Conservation (phyloP, 2,329 filamentous ascomycete species). For the Phialemonium atrogriseum region DNA sequence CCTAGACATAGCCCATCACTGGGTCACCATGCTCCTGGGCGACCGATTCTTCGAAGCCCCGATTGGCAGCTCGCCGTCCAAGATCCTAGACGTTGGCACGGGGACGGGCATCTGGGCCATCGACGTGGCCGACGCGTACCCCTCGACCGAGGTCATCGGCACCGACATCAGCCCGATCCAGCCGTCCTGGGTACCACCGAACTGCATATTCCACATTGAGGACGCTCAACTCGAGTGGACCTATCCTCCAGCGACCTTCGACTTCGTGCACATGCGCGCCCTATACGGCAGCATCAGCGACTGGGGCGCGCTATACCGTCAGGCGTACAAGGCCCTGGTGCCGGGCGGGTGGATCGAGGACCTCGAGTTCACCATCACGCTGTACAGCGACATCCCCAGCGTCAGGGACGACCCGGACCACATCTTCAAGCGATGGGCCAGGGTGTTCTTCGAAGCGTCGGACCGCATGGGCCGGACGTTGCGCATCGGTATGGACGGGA, state of each 20-base stretch:
- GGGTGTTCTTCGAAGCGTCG: constrained; percentile 18
- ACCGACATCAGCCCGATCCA: constrained; percentile 32
- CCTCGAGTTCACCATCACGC: constrained; percentile 13
- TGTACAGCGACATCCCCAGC: constrained; percentile 3
- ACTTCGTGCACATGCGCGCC: constrained; percentile 52
- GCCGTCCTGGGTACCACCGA: constrained; percentile 29
- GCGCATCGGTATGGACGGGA: constrained; percentile 14
- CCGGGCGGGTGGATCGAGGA: constrained; percentile 41
- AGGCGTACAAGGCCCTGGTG: constrained; percentile 41
- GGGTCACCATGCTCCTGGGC: too few relatives aligned
- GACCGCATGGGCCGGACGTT: constrained; percentile 22
- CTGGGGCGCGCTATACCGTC: constrained; percentile 43
- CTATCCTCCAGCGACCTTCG: constrained; percentile 39
- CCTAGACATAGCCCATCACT: too few relatives aligned
- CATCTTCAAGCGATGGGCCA: constrained; percentile 18
- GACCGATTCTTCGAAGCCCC: too few relatives aligned
- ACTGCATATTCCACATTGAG: constrained; percentile 30
- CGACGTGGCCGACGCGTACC: constrained; percentile 1
- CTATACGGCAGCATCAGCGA: constrained; percentile 48
- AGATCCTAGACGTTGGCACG: constrained; percentile 4
- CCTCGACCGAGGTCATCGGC: constrained; percentile 24
- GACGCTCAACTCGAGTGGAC: constrained; percentile 36
- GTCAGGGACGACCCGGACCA: constrained; percentile 7
- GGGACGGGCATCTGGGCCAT: constrained; percentile 3
- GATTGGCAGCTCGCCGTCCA: too few relatives aligned